Evolutionary conservation across 2,329 filamentous ascomycete genomes (phyloP), one percentile per base, ranked within the genome.

Genomic region (Colletotrichum plurivorum): DNA sequence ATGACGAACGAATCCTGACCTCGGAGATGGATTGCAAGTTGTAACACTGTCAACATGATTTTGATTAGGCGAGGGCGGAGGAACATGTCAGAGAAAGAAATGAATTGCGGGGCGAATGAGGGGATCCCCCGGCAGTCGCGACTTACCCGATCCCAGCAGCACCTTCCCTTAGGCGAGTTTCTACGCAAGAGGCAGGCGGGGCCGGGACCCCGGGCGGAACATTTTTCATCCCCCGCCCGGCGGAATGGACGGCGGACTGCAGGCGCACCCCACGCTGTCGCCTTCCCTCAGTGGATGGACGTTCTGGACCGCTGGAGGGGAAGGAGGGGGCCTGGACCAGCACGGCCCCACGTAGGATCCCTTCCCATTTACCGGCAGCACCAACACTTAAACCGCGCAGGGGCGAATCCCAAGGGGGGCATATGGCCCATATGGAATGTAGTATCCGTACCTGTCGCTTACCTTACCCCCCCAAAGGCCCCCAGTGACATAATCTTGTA

Each of bases 291-390:
- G 31, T 36, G 31, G 31, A 36, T 36, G 31, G 31, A 36, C 18
- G 46, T 49, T 49, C 46, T 49, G 18, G 46, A 49, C 46, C 46
- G 12, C 18, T 20, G 16, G 46, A 58, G 22, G 22, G 18, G n/a
- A 13, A 56, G 36, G n/a, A 16, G 36, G 39, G 59, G 59, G 59
- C 51, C 59, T 62, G 59, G 59, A 54, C 59, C 59, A 16, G 49
- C 59, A 62, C 49, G 59, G 59, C 59, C 59, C 59, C 59, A 62
- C 59, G 49, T 62, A 62, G 49, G 39, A 54, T 62, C 59, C 49
- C 59, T 62, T 62, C 59, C 59, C 41, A 62, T 62, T 62, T 62
- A 54, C 59, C 59, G 59, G 48, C 59, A 54, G 49, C 49, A 16
- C 41, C n/a, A 51, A 62, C 59, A 45, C 49, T n/a, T 36, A 46